These are phyloP conservation scores for Sporisorium reilianum DNA, from an alignment of 1,284 basidiomycete species.

Conservation along the genomic window DNA sequence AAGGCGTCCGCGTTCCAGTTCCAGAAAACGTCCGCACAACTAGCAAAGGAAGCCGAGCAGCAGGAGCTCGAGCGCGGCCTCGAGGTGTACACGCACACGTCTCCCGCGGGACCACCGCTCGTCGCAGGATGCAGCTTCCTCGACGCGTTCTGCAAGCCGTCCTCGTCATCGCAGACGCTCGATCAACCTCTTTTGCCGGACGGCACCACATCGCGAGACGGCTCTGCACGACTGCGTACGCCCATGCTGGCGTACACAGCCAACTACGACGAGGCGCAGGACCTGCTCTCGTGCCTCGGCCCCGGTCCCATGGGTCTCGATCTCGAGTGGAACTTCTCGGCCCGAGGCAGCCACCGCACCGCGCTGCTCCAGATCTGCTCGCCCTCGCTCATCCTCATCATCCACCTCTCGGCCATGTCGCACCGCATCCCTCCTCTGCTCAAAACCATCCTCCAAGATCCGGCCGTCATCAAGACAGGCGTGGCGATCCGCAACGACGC, in stretches of 20 bases:
- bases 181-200: constrained; percentile 4
- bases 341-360: constrained; percentile 19
- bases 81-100: constrained; percentile 22
- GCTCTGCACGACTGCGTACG: constrained; percentile 8
- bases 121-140: constrained; percentile 19
- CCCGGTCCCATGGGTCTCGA: constrained; percentile 53
- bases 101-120: constrained; percentile 22
- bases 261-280: constrained; percentile 31
- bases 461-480: constrained; percentile 52
- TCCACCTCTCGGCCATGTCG: constrained; percentile 53
- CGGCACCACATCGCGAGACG: neutral
- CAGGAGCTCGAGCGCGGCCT: constrained; percentile 31
- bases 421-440: constrained; percentile 30
- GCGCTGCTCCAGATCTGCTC: constrained; percentile 55
- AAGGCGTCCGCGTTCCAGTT: neutral
- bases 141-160: constrained; percentile 10
- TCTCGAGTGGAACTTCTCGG: constrained; percentile 56
- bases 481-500: constrained; percentile 58
- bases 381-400: constrained; percentile 40
- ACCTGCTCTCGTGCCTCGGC: constrained; percentile 32
- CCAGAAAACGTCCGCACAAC: constrained; percentile 10
- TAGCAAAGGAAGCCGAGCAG: constrained; percentile 19
- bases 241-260: constrained; percentile 45
- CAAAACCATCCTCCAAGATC: constrained; percentile 40
- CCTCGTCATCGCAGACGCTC: constrained; percentile 10